Base-by-base conservation (phyloP, 2,329 filamentous ascomycete species). In the Teratosphaeria destructans region DNA sequence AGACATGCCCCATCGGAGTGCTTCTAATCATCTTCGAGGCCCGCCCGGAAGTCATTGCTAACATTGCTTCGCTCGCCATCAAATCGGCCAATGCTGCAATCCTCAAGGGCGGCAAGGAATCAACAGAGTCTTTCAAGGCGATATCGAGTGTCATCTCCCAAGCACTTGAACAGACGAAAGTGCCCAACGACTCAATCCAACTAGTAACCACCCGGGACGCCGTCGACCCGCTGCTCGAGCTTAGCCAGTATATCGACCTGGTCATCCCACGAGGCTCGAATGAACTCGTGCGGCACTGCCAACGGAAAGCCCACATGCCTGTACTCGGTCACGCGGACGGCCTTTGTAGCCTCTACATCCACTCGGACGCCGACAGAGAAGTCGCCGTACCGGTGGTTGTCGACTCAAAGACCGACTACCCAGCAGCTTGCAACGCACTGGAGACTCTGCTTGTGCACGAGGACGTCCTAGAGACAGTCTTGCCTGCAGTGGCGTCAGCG, bases 61-160 rank as follows among this genome's bases (percentile, higher is more conserved):
- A 99, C 75, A 97, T 99, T 70, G 91, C 94, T 63, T 90, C 92
- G 3, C 81, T 99, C 27, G 92, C 94, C 43, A 89, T 99, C 75
- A 99, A 99, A 74, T 97, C 93, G 12, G 94, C 91, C 68, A 99
- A 99, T 74, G 89, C 94, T 39, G 94, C 92, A 57, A 97, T 99
- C 68, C 80, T 99, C 62, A 99, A 99, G 80, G 93, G 92, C 62
- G 94, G 94, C 64, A 95, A 96, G 73, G 94, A 99, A 76, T 96
- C 92, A 0, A 94, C 88, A 23, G 85, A 95, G 71, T 96, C 91
- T n/a, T 97, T 99, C 73, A 82, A 91, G 62, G 88, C 91, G 66
- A 97, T 99, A 69, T 89, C 93, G 6, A 83, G 81, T 37, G 87
- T 89, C 71, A 95, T 99, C 68, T 92, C 90, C 0, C 75, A 82